Evolutionary conservation across 1,284 basidiomycete genomes (phyloP).

Genomic region (Spongispora temasekensis): DNA sequence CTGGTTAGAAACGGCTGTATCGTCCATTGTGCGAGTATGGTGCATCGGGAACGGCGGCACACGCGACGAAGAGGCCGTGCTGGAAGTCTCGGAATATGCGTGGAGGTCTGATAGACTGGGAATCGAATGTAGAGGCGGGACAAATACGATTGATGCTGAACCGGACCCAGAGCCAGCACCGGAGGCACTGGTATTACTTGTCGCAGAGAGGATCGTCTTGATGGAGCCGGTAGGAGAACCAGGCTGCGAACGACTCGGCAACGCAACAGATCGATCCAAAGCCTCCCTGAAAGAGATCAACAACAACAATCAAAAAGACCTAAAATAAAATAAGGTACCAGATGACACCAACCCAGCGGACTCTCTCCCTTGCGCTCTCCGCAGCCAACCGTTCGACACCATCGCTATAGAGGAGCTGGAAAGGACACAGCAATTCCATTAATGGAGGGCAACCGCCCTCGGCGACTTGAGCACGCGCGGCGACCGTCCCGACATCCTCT

Average conservation of each 20-base stretch:
- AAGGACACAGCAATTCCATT: slow-evolving; percentile 78
- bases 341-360: slow-evolving; percentile 85
- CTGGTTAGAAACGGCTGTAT: slow-evolving; percentile 61
- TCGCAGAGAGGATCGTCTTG: slow-evolving; percentile 62
- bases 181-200: slow-evolving; percentile 37
- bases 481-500: slow-evolving; percentile 83
- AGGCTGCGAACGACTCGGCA: slow-evolving; percentile 53
- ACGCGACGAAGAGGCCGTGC: slow-evolving; percentile 40
- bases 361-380: slow-evolving; percentile 79
- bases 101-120: slow-evolving; percentile 64
- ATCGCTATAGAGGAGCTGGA: slow-evolving; percentile 85
- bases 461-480: slow-evolving; percentile 62
- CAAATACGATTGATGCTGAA: slow-evolving; percentile 69
- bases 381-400: slow-evolving; percentile 83
- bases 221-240: slow-evolving; percentile 74
- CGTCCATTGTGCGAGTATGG: slow-evolving; percentile 66
- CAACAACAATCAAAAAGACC: slow-evolving; percentile 7
- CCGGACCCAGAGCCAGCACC: slow-evolving; percentile 45
- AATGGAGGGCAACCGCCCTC: slow-evolving; percentile 48
- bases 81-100: slow-evolving; percentile 45
- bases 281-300: slow-evolving; percentile 58
- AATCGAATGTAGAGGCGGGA: slow-evolving; percentile 65
- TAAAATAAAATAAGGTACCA: slow-evolving; percentile 54
- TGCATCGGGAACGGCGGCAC: slow-evolving; percentile 50
- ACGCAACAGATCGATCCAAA: slow-evolving; percentile 48